Base-by-base conservation (phyloP, 352 stramenopile species). In the Pilasporangium apinafurcum region DNA sequence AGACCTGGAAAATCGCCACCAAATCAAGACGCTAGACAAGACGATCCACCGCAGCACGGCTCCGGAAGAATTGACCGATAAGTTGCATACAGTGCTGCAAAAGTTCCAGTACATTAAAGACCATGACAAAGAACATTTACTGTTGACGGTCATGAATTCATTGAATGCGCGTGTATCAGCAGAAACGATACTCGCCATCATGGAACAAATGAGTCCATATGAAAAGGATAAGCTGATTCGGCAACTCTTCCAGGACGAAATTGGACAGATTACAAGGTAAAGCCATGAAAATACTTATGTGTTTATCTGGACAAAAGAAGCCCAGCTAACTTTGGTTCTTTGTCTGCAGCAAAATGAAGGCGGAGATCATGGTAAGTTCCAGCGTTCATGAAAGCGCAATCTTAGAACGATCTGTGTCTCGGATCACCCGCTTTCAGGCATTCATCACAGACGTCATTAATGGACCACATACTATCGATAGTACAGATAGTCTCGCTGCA, bases 71-170 rank as follows among this genome's bases (percentile, higher is more conserved):
- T 63, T 86, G 41, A 65, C 62, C 29, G 61, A 60, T 6, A 80
- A 80, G 25, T 46, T 84, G 9, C 57, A 68, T 37, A 40, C 29
- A 5, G 68, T 86, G 17, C 51, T 86, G 12, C 59, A 71, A 24
- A 53, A 71, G 37, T 86, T 86, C 44, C 63, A 79, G 51, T 65
- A 79, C 44, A 75, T 84, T 30, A 62, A 68, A 39, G 61, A 76
- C 10, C 28, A 59, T 0, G 68, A 81, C 20, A 86, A 87, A 31
- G 66, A 87, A 17, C 46, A 62, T 3, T 53, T 87, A 13, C 56
- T 87, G 21, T 43, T 83, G 2, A 53, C 62, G 0, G 67, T 75
- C 10, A 65, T 83, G 18, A 55, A 72, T 3, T 43, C 68, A 0
- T 36, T 87, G 30, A 40, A 53, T 9, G 71, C 75, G 0, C 68